Base-by-base conservation (phyloP, 352 stramenopile species). In the Pythium utonaiense region DNA sequence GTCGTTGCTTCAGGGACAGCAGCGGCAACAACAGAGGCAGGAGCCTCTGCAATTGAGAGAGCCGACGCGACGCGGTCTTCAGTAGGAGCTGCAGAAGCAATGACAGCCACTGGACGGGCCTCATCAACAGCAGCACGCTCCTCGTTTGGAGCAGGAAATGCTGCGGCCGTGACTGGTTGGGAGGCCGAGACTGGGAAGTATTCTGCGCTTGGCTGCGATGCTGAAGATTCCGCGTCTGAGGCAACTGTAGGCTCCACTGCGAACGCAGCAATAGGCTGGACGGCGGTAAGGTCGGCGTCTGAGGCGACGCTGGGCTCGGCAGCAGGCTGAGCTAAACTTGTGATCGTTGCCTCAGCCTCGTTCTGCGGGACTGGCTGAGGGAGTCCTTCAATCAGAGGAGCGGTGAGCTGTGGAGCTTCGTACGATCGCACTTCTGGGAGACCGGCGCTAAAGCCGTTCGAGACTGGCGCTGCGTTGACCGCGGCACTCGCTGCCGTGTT, bases 361-460 rank as follows among this genome's bases (percentile, higher is more conserved):
- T 64, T 60, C 42, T 69, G 62, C 9, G 62, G 55, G n/a, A 64
- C 12, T 17, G 55, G 50, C 42, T 61, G 40, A 1, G 62, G 62
- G 13, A 69, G 55, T n/a, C 30, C 42, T 1, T 69, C 62, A 0
- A 41, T 28, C 3, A 50, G 62, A 14, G 62, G 62, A 1, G 62
- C 62, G n/a, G 53, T 30, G 19, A 69, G 56, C 50, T 62, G 55
- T 3, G 62, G 62, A 14, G 62, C 50, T 16, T 42, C 12, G 56
- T 69, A 69, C 3, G 33, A 33, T 3, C 62, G 62, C 31, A 41
- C 52, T 34, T 64, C 55, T 10, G 41, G 40, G 5, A 62, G 24
- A 1, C 56, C 62, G 1, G 45, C 2, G 21, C 55, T 57, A 13
- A 64, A 69, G 21, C 62, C 62, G 36, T 69, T 69, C 41, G 27